These are phyloP conservation scores for Mycena polygramma DNA, from an alignment of 768 basidiomycete genomes.

Conservation along the genomic window DNA sequence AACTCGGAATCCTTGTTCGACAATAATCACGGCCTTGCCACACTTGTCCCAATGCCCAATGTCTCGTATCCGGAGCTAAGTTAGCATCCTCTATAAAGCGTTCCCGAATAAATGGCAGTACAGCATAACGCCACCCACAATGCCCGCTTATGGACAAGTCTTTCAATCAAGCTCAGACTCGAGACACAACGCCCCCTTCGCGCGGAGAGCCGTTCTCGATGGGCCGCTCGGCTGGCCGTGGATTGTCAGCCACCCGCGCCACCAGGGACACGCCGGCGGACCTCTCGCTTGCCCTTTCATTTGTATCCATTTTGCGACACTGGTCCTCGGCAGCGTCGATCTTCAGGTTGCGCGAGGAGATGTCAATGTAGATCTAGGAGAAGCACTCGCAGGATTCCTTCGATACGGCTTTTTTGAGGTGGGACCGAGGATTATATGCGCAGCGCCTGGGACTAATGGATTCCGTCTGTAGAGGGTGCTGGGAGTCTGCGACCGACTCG, in stretches of 20 bases:
- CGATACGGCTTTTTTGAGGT: not conserved
- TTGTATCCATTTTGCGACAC: not conserved
- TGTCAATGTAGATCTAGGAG: not conserved
- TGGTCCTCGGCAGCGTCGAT: not conserved
- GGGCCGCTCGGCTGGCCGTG: not conserved
- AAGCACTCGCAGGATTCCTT: not conserved
- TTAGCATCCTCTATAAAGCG: not conserved
- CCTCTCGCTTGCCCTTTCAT: slow-evolving; percentile 3
- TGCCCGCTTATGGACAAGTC: not conserved
- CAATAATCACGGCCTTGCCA: not conserved
- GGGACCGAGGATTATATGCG: not conserved
- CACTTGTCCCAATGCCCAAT: too few relatives aligned
- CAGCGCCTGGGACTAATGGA: not conserved
- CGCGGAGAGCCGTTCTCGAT: too few relatives aligned
- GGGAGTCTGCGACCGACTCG: not conserved
- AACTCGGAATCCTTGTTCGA: not conserved
- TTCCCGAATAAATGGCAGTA: not conserved
- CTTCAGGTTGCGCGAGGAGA: not conserved
- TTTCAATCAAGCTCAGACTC: not conserved
- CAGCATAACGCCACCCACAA: not conserved
- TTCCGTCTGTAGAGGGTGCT: not conserved
- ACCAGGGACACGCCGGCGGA: not conserved
- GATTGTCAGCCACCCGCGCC: not conserved
- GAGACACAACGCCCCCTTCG: not conserved
- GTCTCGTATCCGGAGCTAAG: not conserved